phyloP scores from a whole-genome alignment of 1,284 basidiomycete species.

The Ganoderma meredithae region DNA sequence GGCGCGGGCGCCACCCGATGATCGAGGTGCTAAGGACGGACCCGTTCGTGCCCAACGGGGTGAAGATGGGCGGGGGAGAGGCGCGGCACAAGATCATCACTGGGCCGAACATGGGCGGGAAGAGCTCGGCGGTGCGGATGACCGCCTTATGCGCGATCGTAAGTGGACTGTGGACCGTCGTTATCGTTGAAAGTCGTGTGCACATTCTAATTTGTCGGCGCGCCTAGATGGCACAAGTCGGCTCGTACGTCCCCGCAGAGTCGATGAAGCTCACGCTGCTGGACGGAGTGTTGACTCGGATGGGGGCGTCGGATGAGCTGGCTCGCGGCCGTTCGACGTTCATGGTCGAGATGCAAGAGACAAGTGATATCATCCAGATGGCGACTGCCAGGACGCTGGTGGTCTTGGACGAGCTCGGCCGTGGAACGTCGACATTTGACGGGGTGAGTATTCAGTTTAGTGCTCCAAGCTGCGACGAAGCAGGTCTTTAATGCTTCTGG shows the following conservation, averaged over 20 bases:
- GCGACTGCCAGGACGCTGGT: conserved; percentile 81
- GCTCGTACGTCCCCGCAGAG: conserved; percentile 80
- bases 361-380: conserved; percentile 85
- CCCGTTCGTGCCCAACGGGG: conserved; percentile 82
- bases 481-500: background rate
- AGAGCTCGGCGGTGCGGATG: conserved; percentile 82
- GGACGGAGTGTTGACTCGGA: conserved; percentile 87
- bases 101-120: conserved; percentile 84
- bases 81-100: conserved; percentile 81
- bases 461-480: no score
- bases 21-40: conserved; percentile 79
- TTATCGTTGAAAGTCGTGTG: background rate
- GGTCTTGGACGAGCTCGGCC: conserved; percentile 86
- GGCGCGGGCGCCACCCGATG: conserved; percentile 84
- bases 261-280: conserved; percentile 78
- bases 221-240: conserved; percentile 55
- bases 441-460: conserved; percentile 58
- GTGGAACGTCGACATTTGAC: conserved; percentile 87
- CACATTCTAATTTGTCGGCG: background rate
- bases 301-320: conserved; percentile 93
- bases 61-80: conserved; percentile 61
- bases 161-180: conserved; percentile 27
- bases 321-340: conserved; percentile 89
- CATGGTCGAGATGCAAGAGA: conserved; percentile 96
- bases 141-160: conserved; percentile 77